Conservation (phyloP, 129 eudicot species). For the Arctium minus region DNA sequence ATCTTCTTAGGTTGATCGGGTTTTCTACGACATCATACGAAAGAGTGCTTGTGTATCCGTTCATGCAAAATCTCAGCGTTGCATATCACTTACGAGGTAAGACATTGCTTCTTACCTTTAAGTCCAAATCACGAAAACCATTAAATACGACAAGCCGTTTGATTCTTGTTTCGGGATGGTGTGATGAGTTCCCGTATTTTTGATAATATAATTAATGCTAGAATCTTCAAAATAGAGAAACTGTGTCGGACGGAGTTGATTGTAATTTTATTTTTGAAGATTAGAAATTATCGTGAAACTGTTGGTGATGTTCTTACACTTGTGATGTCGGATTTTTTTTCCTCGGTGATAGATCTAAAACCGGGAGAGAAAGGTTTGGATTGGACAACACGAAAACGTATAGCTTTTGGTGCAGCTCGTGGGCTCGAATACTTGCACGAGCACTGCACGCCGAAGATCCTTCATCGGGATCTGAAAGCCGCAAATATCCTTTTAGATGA, state of each 20-base stretch:
- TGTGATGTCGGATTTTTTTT: not conserved
- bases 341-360: constrained; percentile 46
- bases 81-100: constrained; percentile 89
- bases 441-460: constrained; percentile 87
- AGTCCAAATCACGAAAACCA: too few relatives aligned
- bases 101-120: not conserved
- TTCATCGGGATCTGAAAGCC: constrained; percentile 92
- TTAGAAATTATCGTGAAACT: not conserved
- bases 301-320: not conserved
- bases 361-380: constrained; percentile 83
- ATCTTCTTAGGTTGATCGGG: constrained; percentile 74
- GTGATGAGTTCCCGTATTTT: too few relatives aligned
- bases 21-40: constrained; percentile 75
- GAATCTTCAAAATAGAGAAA: too few relatives aligned
- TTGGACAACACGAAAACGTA: constrained; percentile 75
- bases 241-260: not conserved
- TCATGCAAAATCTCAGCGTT: constrained; percentile 79
- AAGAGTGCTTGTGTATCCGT: constrained; percentile 86
- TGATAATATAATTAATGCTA: too few relatives aligned
- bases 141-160: too few relatives aligned
- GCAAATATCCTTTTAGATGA: constrained; percentile 85
- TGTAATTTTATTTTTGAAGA: not conserved
- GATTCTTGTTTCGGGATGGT: too few relatives aligned
- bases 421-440: constrained; percentile 91
- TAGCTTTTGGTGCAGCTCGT: constrained; percentile 89